phyloP scores from a whole-genome alignment of 2,329 filamentous ascomycete genomes.

The Gnomoniopsis sp. region DNA sequence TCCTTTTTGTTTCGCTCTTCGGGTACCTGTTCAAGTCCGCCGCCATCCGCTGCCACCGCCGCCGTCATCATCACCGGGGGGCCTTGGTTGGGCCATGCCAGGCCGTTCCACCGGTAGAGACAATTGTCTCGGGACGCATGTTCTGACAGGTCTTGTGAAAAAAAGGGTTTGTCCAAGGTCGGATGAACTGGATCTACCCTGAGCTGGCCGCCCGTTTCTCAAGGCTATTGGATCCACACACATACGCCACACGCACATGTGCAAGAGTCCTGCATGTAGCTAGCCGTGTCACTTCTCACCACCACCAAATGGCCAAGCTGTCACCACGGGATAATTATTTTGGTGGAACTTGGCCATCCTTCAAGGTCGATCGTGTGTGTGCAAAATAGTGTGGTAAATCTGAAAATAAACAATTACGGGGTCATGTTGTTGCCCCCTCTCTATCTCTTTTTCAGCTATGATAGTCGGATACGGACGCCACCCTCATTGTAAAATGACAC shows the following conservation, averaged over 20 bases:
- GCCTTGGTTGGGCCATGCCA: not conserved
- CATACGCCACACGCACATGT: too few relatives aligned
- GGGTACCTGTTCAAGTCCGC: too few relatives aligned
- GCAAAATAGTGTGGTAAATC: too few relatives aligned
- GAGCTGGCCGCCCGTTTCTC: not conserved
- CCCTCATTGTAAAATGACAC: conserved; percentile 16
- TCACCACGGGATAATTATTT: not conserved
- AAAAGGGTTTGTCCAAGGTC: not conserved
- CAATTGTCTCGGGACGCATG: not conserved
- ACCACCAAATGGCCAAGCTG: too few relatives aligned
- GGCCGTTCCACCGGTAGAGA: not conserved
- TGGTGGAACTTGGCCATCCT: too few relatives aligned
- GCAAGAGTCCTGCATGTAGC: not conserved
- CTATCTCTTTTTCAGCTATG: not conserved
- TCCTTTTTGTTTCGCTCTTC: too few relatives aligned
- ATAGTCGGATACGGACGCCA: conserved; percentile 8
- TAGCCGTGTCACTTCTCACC: not conserved
- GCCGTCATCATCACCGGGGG: not conserved
- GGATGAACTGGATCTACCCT: not conserved
- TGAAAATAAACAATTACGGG: too few relatives aligned
- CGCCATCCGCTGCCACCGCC: too few relatives aligned
- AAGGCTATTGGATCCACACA: not conserved
- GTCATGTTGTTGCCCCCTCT: too few relatives aligned
- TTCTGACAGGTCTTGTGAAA: not conserved
- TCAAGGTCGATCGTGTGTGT: too few relatives aligned